Evolutionary conservation across 108 stramenopile species (phyloP), one percentile per base, ranked within the genome.

Genomic region (Nitzschia sp.): DNA sequence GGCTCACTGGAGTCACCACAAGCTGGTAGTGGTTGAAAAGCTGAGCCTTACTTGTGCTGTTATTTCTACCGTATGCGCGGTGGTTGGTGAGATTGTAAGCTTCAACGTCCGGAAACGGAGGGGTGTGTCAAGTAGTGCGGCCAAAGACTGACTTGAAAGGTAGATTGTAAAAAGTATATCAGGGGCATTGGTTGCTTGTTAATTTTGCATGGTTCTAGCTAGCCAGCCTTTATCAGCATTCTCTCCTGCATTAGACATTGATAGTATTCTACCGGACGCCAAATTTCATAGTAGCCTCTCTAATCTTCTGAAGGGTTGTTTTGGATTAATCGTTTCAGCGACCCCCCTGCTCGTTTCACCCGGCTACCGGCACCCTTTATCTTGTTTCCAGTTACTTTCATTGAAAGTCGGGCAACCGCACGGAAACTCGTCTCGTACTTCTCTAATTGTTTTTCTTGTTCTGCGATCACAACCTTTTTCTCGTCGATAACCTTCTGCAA

Each of bases 351-450:
- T 52, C 57, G 30, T 56, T 56, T 56, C 29, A 56, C 55, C n/a
- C 13, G 31, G 2, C n/a, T 21, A 3, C 60, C 60, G 41, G 30
- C 38, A 27, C 48, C 17, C 47, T 54, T 62, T 8, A 79, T 34
- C 35, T 73, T 72, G 55, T 72, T 71, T 11, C 67, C 61, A 19
- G 78, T 73, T 13, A 79, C 58, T n/a, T 32, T 56, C 2, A 70
- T 0, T 5, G 65, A 60, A 46, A 79, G 46, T 28, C 25, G 45
- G 19, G 62, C 66, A 53, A 83, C 5, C 25, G 68, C 53, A 23
- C 77, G 76, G 29, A 69, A 80, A 47, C 79, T 80, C 2, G 69
- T 69, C 55, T 80, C 67, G 41, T 75, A 80, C 1, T 32, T 35
- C 29, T 68, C 34, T 8, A 85, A 53, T 48, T 36, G 54, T 62